Percentiles rank a stretch among this genome's conserved stretches.
phyloP scores from a whole-genome alignment of 192 early-diverging fungal species.

The Umbelopsis sp. region DNA sequence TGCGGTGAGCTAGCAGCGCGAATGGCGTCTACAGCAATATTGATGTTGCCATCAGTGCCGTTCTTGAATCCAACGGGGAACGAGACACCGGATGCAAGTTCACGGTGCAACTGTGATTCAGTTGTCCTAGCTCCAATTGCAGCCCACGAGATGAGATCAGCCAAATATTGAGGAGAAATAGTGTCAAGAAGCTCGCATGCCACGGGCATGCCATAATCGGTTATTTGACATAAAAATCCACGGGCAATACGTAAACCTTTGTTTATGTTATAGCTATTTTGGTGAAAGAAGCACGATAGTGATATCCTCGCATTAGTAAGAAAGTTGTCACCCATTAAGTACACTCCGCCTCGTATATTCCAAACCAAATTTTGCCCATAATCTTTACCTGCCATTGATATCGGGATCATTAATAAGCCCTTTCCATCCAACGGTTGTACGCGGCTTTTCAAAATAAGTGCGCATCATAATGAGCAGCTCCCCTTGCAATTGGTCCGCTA shows the following conservation, averaged over 20 bases:
- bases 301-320: not conserved
- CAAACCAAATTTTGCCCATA: not conserved
- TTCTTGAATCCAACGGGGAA: slow-evolving; percentile 99
- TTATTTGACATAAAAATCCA: slow-evolving; percentile 77
- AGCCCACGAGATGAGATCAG: slow-evolving; percentile 95
- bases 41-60: slow-evolving; percentile 90
- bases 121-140: slow-evolving; percentile 97
- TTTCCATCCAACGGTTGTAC: slow-evolving; percentile 94
- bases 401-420: slow-evolving; percentile 84
- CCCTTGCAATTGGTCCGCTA: slow-evolving; percentile 59
- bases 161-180: slow-evolving; percentile 94
- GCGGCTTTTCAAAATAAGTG: slow-evolving; percentile 98
- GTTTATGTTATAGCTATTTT: slow-evolving; percentile 86
- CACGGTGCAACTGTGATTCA: slow-evolving; percentile 93
- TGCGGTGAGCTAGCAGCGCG: slow-evolving; percentile 75
- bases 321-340: too few relatives aligned
- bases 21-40: slow-evolving; percentile 75
- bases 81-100: slow-evolving; percentile 90
- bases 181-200: slow-evolving; percentile 93
- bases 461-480: slow-evolving; percentile 93
- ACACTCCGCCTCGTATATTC: not conserved
- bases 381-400: slow-evolving; percentile 56
- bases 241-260: slow-evolving; percentile 90
- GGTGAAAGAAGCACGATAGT: not conserved
- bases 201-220: slow-evolving; percentile 79